phyloP scores from a whole-genome alignment of 1,139 yeast genomes.

The Pichia sp. region DNA sequence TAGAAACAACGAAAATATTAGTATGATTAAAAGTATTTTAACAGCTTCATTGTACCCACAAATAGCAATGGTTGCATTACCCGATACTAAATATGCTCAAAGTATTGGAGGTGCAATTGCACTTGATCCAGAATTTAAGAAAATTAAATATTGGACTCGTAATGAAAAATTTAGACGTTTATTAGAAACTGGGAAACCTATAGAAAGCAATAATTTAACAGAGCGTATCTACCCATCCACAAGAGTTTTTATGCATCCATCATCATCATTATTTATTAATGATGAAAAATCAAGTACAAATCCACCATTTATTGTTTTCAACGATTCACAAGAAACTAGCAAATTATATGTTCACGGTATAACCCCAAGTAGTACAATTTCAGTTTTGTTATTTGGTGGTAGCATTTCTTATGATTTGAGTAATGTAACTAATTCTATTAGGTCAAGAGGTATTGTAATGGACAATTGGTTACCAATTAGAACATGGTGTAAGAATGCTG shows the following conservation, averaged over 20 bases:
- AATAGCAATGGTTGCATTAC: constrained; percentile 71
- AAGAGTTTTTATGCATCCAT: constrained; percentile 78
- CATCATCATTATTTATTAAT: constrained; percentile 55
- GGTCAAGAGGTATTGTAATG: constrained; percentile 60
- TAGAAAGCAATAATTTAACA: not conserved
- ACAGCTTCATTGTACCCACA: constrained; percentile 83
- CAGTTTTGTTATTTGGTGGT: constrained; percentile 76
- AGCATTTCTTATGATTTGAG: constrained; percentile 62
- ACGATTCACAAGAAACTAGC: constrained; percentile 54
- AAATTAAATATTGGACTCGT: constrained; percentile 67
- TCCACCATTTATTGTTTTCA: constrained; percentile 45
- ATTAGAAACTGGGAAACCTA: constrained; percentile 12
- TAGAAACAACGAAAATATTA: constrained; percentile 44
- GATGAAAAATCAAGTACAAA: constrained; percentile 19
- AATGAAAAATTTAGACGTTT: constrained; percentile 35
- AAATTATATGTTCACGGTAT: constrained; percentile 67
- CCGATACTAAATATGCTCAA: constrained; percentile 69
- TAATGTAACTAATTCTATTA: constrained; percentile 32
- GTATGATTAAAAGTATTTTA: constrained; percentile 58
- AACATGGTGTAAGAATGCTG: constrained; percentile 94
- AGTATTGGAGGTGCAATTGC: constrained; percentile 77
- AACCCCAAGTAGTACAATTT: constrained; percentile 71
- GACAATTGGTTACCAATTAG: constrained; percentile 79
- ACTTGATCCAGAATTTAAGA: constrained; percentile 72
- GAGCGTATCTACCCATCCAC: constrained; percentile 43